Conservation (phyloP, 1,139 yeast species). For the Trichomonascaceae sp. region DNA sequence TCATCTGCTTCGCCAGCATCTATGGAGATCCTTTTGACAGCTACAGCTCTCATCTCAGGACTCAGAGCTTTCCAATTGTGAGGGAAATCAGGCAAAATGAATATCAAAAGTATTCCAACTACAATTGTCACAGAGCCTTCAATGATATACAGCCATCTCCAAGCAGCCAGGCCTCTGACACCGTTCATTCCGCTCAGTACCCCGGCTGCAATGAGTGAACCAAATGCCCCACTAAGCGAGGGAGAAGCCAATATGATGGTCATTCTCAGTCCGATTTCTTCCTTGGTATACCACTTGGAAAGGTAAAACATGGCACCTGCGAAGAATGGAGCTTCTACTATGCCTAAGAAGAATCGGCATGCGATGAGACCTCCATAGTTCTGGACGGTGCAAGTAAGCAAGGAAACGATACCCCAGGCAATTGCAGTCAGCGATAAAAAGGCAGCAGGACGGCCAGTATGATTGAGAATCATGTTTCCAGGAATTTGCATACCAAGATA, state of each 20-base stretch:
- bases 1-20: constrained; percentile 12
- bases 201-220: constrained; percentile 41
- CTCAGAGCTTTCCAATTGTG: constrained; percentile 8
- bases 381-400: constrained; percentile 52
- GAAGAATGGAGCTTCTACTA: constrained; percentile 55
- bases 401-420: constrained; percentile 49
- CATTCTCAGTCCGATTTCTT: constrained; percentile 42
- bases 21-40: constrained; percentile 8
- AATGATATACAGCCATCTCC: constrained; percentile 72
- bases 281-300: constrained; percentile 28
- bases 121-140: constrained; percentile 57
- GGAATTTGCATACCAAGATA: constrained; percentile 54
- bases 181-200: constrained; percentile 45
- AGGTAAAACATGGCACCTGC: constrained; percentile 34
- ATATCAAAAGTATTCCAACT: constrained; percentile 56
- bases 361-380: constrained; percentile 47
- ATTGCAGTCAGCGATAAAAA: constrained; percentile 49
- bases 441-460: constrained; percentile 30
- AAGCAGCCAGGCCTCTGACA: constrained; percentile 47
- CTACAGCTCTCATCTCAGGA: constrained; percentile 9
- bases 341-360: constrained; percentile 48
- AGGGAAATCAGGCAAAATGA: constrained; percentile 66
- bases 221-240: constrained; percentile 32
- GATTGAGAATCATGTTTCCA: constrained; percentile 34
- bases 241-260: constrained; percentile 48